Percentiles rank a stretch among this genome's conserved stretches.
Evolutionary conservation across 1,139 yeast species (phyloP).

Genomic region (Taphrina wiesneri): DNA sequence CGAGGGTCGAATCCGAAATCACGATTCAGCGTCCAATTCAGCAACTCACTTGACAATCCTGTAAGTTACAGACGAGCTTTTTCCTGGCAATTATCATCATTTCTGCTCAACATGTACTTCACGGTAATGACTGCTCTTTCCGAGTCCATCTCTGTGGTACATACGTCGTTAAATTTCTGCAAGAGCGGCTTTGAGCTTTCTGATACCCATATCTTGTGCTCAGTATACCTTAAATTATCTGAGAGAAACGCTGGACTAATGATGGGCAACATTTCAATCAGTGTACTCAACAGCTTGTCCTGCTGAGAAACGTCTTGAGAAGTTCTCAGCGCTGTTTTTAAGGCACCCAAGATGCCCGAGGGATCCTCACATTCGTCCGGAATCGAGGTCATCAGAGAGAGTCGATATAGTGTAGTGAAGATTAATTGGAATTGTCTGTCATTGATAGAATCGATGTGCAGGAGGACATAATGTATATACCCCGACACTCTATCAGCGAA

Average conservation of each 20-base stretch:
- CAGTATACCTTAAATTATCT: background rate
- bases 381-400: background rate
- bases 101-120: background rate
- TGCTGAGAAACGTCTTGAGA: background rate
- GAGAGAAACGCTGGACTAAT: background rate
- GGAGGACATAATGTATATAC: slow-evolving; percentile 8
- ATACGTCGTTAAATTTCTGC: slow-evolving; percentile 4
- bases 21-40: too few relatives aligned
- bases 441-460: background rate
- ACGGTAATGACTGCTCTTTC: slow-evolving; percentile 15
- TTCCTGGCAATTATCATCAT: background rate
- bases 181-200: background rate
- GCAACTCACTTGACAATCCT: background rate
- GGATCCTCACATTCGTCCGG: background rate
- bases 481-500: background rate
- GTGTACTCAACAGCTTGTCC: background rate
- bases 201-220: background rate
- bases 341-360: background rate
- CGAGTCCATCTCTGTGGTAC: slow-evolving; percentile 25
- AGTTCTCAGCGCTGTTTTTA: background rate
- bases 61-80: background rate
- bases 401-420: slow-evolving; percentile 12
- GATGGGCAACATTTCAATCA: slow-evolving; percentile 8
- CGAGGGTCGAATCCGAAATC: too few relatives aligned
- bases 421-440: slow-evolving; percentile 24